These are phyloP conservation scores for Coprinopsis marcescibilis DNA, from an alignment of 768 basidiomycete genomes.

Conservation along the genomic window DNA sequence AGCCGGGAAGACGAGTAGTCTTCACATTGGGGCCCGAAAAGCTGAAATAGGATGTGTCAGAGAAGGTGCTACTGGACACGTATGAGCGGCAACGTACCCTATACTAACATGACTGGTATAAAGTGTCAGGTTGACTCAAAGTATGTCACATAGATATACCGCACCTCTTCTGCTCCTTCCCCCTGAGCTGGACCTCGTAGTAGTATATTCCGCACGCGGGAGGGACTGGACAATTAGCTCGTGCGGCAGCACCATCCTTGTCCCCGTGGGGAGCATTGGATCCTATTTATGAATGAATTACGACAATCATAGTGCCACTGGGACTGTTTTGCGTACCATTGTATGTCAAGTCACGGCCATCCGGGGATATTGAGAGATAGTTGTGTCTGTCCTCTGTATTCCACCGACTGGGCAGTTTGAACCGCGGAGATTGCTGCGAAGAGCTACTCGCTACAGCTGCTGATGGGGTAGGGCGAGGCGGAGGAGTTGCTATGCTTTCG, in stretches of 20 bases:
- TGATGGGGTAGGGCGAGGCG: constrained; percentile 18
- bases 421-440: constrained; percentile 31
- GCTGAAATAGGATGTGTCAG: constrained; percentile 28
- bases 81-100: constrained; percentile 44
- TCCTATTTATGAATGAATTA: constrained; percentile 5
- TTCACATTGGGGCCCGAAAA: constrained; percentile 64
- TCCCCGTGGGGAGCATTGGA: constrained; percentile 53
- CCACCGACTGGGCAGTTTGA: constrained; percentile 75
- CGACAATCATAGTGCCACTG: constrained; percentile 8
- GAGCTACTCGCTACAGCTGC: constrained; percentile 11
- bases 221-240: constrained; percentile 74
- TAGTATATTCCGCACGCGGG: constrained; percentile 89
- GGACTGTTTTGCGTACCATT: constrained; percentile 40
- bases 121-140: constrained; percentile 11
- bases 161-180: constrained; percentile 78
- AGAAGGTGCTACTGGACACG: background rate
- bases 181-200: constrained; percentile 82
- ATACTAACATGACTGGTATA: constrained; percentile 66
- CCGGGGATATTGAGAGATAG: constrained; percentile 54
- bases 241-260: constrained; percentile 79
- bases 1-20: constrained; percentile 75
- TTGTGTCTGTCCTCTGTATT: constrained; percentile 60
- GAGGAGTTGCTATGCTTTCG: constrained; percentile 49
- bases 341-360: constrained; percentile 72
- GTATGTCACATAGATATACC: constrained; percentile 19